These are phyloP conservation scores for Nyssa sinensis DNA, from an alignment of 148 eudicot species.

Conservation along the genomic window DNA sequence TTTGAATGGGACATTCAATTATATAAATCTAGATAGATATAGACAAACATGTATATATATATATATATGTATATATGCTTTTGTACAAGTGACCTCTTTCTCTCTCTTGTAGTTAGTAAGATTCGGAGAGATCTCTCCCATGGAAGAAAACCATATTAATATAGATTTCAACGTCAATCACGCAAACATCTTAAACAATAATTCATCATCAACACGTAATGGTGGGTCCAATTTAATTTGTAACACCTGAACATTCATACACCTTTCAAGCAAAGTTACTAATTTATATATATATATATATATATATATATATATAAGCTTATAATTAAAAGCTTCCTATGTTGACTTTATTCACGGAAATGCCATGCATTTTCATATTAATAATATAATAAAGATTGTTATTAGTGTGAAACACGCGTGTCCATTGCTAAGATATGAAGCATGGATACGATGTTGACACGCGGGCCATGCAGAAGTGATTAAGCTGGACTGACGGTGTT, in stretches of 20 bases:
- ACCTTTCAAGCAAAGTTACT: not conserved
- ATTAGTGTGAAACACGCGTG: constrained; percentile 14
- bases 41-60: not conserved
- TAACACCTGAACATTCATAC: constrained; percentile 34
- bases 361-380: not conserved
- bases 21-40: not conserved
- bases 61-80: not conserved
- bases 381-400: not conserved
- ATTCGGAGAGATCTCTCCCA: constrained; percentile 67
- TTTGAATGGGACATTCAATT: constrained; percentile 29
- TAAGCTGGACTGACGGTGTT: constrained; percentile 17
- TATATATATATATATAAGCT: too few species aligned
- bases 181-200: constrained; percentile 75
- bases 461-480: constrained; percentile 21
- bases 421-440: constrained; percentile 20
- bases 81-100: constrained; percentile 10
- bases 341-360: constrained; percentile 17
- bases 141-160: constrained; percentile 16
- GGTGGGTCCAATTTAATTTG: constrained; percentile 34
- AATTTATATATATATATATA: too few species aligned
- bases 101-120: constrained; percentile 67
- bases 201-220: constrained; percentile 64
- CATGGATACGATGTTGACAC: constrained; percentile 30
- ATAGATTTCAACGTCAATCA: constrained; percentile 76
- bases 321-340: constrained; percentile 4